Percentiles rank a stretch among this genome's conserved stretches.
phyloP scores from a whole-genome alignment of 345 rosid species.

The Kernera saxatilis region DNA sequence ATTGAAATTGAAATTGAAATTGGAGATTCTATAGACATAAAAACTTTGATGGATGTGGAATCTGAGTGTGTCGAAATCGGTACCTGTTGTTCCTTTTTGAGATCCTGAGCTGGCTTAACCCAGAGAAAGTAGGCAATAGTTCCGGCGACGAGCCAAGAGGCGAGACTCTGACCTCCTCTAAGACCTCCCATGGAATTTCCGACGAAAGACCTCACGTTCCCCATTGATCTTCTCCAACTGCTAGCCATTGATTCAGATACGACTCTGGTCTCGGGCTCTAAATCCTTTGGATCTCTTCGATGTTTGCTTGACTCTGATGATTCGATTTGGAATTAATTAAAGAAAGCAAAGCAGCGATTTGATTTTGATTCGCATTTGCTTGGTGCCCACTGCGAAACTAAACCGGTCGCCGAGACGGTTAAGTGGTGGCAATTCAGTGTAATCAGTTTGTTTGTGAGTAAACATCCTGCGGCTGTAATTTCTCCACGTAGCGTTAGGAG shows the following conservation, averaged over 20 bases:
- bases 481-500: constrained; percentile 1
- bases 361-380: constrained; percentile 11
- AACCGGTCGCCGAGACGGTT: constrained; percentile 14
- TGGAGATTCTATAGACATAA: not conserved
- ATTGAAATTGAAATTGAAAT: not conserved
- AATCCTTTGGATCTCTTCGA: not conserved
- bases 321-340: not conserved
- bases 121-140: constrained; percentile 88
- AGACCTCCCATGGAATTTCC: constrained; percentile 88
- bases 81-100: constrained; percentile 76
- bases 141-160: constrained; percentile 93
- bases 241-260: constrained; percentile 36
- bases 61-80: not conserved
- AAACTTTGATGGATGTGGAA: not conserved
- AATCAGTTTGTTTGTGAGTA: not conserved
- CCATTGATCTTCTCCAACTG: constrained; percentile 57
- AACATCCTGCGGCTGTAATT: not conserved
- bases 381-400: constrained; percentile 13
- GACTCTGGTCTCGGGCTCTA: not conserved
- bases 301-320: constrained; percentile 4
- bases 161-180: constrained; percentile 61
- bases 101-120: constrained; percentile 91
- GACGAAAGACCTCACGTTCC: constrained; percentile 61
- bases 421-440: not conserved
- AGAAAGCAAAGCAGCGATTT: not conserved